These are phyloP conservation scores for Torulaspora indica DNA, from an alignment of 805 yeast species.

Conservation along the genomic window DNA sequence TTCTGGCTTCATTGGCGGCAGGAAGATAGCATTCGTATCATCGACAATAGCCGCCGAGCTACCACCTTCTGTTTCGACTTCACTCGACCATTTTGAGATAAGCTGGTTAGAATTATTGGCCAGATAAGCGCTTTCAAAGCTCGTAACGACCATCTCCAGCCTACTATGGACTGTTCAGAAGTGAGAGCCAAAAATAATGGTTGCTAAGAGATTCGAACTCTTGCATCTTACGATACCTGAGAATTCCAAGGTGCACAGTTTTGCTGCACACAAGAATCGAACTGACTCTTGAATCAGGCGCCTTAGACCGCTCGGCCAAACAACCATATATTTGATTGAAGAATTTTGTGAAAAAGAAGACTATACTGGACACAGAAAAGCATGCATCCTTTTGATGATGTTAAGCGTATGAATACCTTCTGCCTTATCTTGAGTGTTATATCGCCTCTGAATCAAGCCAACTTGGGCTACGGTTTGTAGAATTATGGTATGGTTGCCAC, in stretches of 20 bases:
- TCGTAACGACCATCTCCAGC: not conserved
- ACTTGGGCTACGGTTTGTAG: no score
- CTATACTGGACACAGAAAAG: not conserved
- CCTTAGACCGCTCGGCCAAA: conserved; percentile 29
- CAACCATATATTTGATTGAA: conserved; percentile 14
- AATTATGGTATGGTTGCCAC: no score
- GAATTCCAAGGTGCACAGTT: conserved; percentile 13
- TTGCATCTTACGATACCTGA: conserved; percentile 27
- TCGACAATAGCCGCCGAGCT: not conserved
- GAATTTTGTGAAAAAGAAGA: not conserved
- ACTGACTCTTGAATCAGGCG: conserved; percentile 22
- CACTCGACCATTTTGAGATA: conserved; percentile 9
- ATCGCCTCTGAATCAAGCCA: no score
- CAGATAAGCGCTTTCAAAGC: conserved; percentile 10
- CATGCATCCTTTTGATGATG: no score
- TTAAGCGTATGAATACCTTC: no score
- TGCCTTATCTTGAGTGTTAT: not conserved
- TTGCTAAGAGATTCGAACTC: conserved; percentile 28
- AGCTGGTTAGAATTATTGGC: not conserved
- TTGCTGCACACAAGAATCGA: conserved; percentile 15
- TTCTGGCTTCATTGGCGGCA: conserved; percentile 17
- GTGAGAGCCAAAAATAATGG: conserved; percentile 12
- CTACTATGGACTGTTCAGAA: not conserved
- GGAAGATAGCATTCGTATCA: conserved; percentile 2
- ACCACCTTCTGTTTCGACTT: not conserved